phyloP scores from a whole-genome alignment of 2,329 filamentous ascomycete species.

The Venturia nashicola region DNA sequence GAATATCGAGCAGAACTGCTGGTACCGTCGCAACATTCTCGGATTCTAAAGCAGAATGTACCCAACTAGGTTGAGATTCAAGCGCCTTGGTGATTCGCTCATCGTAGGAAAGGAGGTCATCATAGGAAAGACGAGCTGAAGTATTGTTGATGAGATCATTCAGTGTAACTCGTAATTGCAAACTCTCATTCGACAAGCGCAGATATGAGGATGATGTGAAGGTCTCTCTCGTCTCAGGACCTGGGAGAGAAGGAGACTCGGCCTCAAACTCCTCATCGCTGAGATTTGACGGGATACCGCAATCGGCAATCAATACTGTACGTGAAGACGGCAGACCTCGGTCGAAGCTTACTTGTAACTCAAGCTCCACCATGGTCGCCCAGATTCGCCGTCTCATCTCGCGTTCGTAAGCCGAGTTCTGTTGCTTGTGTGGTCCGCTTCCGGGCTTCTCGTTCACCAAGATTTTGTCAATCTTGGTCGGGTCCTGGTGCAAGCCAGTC shows the following conservation, averaged over 20 bases:
- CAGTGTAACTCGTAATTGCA: slow-evolving; percentile 1
- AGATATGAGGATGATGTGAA: slow-evolving; percentile 1
- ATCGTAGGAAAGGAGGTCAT: slow-evolving; percentile 8
- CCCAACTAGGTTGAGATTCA: slow-evolving; percentile 2
- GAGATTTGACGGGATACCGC: slow-evolving; percentile 36
- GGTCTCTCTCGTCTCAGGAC: background rate
- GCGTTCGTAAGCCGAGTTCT: slow-evolving; percentile 30
- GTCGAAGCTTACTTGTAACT: slow-evolving; percentile 43
- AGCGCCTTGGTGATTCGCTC: background rate
- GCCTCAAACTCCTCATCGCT: slow-evolving; percentile 29
- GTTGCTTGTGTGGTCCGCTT: slow-evolving; percentile 6
- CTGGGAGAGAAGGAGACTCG: background rate
- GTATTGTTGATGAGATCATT: slow-evolving; percentile 4
- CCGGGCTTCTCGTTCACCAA: slow-evolving; percentile 16
- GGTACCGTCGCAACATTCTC: background rate
- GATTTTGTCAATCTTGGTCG: slow-evolving; percentile 23
- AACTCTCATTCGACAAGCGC: background rate
- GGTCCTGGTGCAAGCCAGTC: slow-evolving; percentile 40
- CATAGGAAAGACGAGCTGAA: slow-evolving; percentile 7
- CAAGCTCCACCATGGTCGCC: slow-evolving; percentile 44
- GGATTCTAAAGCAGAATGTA: background rate
- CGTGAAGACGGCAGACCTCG: slow-evolving; percentile 36
- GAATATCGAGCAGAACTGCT: slow-evolving; percentile 4
- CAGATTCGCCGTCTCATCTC: slow-evolving; percentile 45
- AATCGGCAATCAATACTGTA: slow-evolving; percentile 34